Evolutionary conservation across 2,329 filamentous ascomycete species (phyloP).

Genomic region (Neospermospora avenae): DNA sequence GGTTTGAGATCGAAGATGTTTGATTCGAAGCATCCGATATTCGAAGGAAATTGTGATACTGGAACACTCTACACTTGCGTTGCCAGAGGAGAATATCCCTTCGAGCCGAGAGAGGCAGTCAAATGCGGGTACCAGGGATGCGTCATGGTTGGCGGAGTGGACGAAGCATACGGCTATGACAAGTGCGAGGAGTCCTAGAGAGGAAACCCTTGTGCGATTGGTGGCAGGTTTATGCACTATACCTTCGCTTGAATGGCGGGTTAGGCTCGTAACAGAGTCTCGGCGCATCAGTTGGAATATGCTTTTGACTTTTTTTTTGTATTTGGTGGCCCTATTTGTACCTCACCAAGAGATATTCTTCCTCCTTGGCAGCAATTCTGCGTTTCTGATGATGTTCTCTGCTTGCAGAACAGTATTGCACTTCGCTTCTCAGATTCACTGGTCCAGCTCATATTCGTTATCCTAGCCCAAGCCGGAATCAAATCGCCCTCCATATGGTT

Average conservation of each 20-base stretch:
- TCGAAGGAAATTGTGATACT: neutral
- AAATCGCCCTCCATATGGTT: slow-evolving; percentile 4
- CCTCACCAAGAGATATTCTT: slow-evolving; percentile 12
- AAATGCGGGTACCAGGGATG: neutral
- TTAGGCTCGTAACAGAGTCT: no score
- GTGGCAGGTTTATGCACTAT: no score
- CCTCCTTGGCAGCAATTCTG: slow-evolving; percentile 7
- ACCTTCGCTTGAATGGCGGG: no score
- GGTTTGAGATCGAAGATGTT: neutral
- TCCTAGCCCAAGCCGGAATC: slow-evolving; percentile 14
- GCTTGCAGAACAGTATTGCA: slow-evolving; percentile 11
- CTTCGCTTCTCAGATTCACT: slow-evolving; percentile 7
- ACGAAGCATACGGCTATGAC: neutral
- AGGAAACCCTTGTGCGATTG: neutral
- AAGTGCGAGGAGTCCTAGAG: neutral
- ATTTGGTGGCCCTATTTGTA: neutral
- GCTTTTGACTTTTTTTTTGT: no score
- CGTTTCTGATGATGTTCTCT: neutral
- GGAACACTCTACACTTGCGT: neutral
- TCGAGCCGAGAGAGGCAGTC: neutral
- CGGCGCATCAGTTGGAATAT: no score
- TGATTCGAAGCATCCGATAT: neutral
- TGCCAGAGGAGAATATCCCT: neutral
- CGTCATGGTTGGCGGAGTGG: neutral
- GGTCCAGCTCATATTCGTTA: slow-evolving; percentile 6